phyloP scores from a whole-genome alignment of 768 basidiomycete genomes.

The Suillus hirtellus region DNA sequence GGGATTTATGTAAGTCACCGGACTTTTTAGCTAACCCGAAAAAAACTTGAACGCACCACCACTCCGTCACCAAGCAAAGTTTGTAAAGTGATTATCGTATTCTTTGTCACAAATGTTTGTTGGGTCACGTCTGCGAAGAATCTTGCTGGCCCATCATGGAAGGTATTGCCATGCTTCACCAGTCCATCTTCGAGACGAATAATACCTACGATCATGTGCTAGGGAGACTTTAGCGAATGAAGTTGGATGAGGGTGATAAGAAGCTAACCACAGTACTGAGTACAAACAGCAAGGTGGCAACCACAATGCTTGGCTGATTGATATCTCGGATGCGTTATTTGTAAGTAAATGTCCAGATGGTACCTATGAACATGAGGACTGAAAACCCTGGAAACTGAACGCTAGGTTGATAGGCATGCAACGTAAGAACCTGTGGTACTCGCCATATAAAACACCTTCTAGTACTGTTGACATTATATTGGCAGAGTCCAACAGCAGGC shows the following conservation, averaged over 20 bases:
- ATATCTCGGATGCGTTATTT: slow-evolving; percentile 1
- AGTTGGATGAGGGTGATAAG: no score
- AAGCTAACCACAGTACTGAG: neutral
- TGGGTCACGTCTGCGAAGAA: slow-evolving; percentile 26
- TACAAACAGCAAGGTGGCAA: neutral
- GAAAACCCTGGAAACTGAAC: neutral
- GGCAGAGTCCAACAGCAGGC: neutral
- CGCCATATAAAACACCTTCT: neutral
- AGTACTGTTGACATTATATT: neutral
- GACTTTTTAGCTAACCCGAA: neutral
- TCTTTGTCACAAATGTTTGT: slow-evolving; percentile 26
- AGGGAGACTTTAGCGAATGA: neutral
- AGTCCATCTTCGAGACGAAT: slow-evolving; percentile 22
- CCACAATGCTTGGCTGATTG: neutral
- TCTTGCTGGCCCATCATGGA: slow-evolving; percentile 23
- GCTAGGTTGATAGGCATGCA: neutral
- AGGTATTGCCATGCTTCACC: slow-evolving; percentile 17
- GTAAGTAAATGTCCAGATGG: neutral
- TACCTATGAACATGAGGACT: neutral
- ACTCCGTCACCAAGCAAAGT: slow-evolving; percentile 14
- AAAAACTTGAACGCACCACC: slow-evolving; percentile 7
- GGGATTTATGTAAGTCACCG: neutral
- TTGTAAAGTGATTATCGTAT: slow-evolving; percentile 20
- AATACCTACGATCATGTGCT: slow-evolving; percentile 19
- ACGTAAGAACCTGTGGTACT: neutral